Base-by-base conservation (phyloP, 1,139 yeast species). In the Magnusiomyces fungicola region DNA sequence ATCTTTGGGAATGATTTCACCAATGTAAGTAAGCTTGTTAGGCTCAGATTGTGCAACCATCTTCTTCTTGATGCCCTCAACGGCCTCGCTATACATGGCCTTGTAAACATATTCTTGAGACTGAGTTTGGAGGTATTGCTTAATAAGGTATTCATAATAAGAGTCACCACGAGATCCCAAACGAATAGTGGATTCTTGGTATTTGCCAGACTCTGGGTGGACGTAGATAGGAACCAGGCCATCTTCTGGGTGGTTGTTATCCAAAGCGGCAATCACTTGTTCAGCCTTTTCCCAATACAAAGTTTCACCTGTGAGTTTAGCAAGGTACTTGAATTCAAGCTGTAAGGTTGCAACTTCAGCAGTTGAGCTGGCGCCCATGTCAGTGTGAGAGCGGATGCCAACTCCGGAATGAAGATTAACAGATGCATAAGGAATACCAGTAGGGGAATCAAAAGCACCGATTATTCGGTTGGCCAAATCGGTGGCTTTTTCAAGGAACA, bases 131-230 rank as follows among this genome's bases (percentile, higher is more conserved):
- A 90, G 69, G 63, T 82, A 87, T 66, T 89, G 96, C 66, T 90
- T 90, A 58, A 89, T 73, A 48, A 90, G 72, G 64, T 88, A 89
- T 67, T 90, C 97, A 61, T 90, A 90, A 64, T 89, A 90, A 1
- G 96, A 87, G 65, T 89, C 97, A 46, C 96, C 97, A 58, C 96
- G 75, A 1, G 95, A 85, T 0, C 97, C 97, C 52, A 90, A 69
- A 55, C 96, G 75, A 53, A 90, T 86, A 52, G 77, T 66, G 1
- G 64, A 61, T 0, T 88, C 89, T 55, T 73, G 79, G 64, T 78
- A 88, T 56, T 72, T 69, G 1, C 95, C 97, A 0, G 83, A 75
- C 36, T 80, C 82, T 2, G 96, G 94, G 44, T 79, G 72, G 38
- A 89, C 81, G 61, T 74, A 85, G 41, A 88, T 86, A 1, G 97